Evolutionary conservation across 495 filamentous ascomycete genomes (phyloP).

Genomic region (Niebla homalea): DNA sequence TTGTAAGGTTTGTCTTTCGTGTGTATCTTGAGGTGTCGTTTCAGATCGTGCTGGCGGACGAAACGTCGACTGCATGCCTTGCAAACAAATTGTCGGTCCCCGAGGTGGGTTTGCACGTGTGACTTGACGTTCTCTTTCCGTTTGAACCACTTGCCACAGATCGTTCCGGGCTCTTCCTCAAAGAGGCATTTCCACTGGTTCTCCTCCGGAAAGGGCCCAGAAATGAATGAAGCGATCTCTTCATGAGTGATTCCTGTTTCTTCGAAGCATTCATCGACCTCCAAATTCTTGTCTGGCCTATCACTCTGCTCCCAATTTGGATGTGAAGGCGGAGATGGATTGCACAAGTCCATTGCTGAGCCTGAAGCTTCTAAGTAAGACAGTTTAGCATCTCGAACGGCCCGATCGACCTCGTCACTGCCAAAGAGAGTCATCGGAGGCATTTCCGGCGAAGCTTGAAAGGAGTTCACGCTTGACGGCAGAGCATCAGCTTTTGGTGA

Average conservation of each 20-base stretch:
- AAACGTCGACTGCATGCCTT: constrained; percentile 85
- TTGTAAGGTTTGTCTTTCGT: constrained; percentile 84
- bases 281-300: constrained; percentile 31
- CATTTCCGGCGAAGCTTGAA: constrained; percentile 33
- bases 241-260: constrained; percentile 74
- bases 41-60: constrained; percentile 91
- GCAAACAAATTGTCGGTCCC: constrained; percentile 85
- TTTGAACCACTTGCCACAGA: constrained; percentile 71
- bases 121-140: constrained; percentile 96
- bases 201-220: constrained; percentile 58
- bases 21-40: constrained; percentile 93
- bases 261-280: constrained; percentile 40
- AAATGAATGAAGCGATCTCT: constrained; percentile 75
- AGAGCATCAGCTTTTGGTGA: constrained; percentile 25
- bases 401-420: background rate
- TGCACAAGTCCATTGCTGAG: background rate
- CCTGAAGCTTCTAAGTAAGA: constrained; percentile 6
- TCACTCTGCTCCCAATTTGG: constrained; percentile 24
- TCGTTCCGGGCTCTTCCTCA: constrained; percentile 43
- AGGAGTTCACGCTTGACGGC: constrained; percentile 34
- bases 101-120: constrained; percentile 93
- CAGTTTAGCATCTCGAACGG: constrained; percentile 1
- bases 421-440: constrained; percentile 31
- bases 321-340: constrained; percentile 22
- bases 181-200: constrained; percentile 77